Evolutionary conservation across 306 rosid genomes (phyloP), one percentile per base, ranked within the genome.

Genomic region (Leucaena leucocephala): DNA sequence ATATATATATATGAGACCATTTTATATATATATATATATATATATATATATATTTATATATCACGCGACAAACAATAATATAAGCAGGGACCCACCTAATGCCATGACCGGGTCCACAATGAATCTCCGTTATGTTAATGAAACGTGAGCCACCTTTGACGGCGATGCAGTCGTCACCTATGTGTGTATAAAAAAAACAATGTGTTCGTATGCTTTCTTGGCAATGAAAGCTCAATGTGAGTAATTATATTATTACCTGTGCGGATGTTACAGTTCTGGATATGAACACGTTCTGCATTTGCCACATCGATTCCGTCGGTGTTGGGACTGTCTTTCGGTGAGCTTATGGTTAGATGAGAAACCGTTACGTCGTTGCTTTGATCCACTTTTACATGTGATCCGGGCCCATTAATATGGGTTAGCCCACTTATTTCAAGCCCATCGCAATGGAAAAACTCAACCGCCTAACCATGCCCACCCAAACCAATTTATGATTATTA

Each of bases 31-130:
- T 27, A 27, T 27, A 27, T 27, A 9, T 43, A 27, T 27, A 27
- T 27, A 27, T 27, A 27, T 6, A 27, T 27, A 27, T 27, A 27
- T 27, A 27, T 6, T 27, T 27, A 27, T 27, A 27, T 27, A 9
- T 43, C 46, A 43, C 46, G 0, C 13, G 0, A 9, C 48, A 44
- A 27, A 27, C 27, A 27, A 27, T 27, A 27, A 27, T 27, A 44
- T 44, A 9, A 3, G 12, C 6, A 14, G 54, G 17, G 54, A 11
- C 54, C 54, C 13, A 50, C 94, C 89, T 90, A 48, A 90, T 90
- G 65, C 91, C 94, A 15, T 90, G 91, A 45, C 85, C 86, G 0
- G 90, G 90, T 61, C 91, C 94, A 11, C 90, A 88, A 0, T 62
- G 34, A 33, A 90, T 70, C 40, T 55, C 21, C 8, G 70, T 55